A percentile compares a stretch with the other conserved stretches of the same genome.
Evolutionary conservation across 768 basidiomycete genomes (phyloP).

Genomic region (Auricularia cornea): DNA sequence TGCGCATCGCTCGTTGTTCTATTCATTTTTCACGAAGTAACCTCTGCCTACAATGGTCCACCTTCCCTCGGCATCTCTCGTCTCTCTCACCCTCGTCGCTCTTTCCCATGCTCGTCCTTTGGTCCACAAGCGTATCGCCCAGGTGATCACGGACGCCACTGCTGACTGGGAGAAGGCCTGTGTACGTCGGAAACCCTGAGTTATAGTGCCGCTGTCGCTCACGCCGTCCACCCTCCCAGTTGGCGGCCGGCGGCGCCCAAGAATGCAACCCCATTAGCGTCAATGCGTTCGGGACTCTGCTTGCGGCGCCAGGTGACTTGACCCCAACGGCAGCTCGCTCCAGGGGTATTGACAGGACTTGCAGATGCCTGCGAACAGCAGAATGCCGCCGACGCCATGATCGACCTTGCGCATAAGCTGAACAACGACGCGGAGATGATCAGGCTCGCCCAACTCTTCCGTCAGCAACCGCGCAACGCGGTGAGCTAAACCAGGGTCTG

Average conservation of each 20-base stretch:
- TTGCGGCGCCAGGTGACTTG: conserved; percentile 39
- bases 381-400: conserved; percentile 40
- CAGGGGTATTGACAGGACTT: neutral
- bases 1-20: neutral
- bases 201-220: neutral
- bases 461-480: conserved; percentile 50
- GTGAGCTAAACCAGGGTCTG: conserved; percentile 22
- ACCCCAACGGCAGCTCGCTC: no score
- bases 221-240: conserved; percentile 21
- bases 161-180: conserved; percentile 45
- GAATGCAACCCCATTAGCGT: conserved; percentile 52
- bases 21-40: neutral
- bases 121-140: conserved; percentile 38
- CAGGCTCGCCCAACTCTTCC: conserved; percentile 42
- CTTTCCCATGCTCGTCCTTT: neutral
- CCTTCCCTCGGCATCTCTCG: neutral
- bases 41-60: neutral
- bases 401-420: conserved; percentile 40
- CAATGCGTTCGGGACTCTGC: conserved; percentile 47
- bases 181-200: conserved; percentile 24
- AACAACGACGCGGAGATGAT: conserved; percentile 42
- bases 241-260: conserved; percentile 45
- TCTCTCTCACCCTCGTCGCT: neutral
- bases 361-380: conserved; percentile 42
- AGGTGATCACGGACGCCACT: conserved; percentile 40